Conservation (phyloP, 202 grass and related monocot species). For the Brachypodium distachyon region DNA sequence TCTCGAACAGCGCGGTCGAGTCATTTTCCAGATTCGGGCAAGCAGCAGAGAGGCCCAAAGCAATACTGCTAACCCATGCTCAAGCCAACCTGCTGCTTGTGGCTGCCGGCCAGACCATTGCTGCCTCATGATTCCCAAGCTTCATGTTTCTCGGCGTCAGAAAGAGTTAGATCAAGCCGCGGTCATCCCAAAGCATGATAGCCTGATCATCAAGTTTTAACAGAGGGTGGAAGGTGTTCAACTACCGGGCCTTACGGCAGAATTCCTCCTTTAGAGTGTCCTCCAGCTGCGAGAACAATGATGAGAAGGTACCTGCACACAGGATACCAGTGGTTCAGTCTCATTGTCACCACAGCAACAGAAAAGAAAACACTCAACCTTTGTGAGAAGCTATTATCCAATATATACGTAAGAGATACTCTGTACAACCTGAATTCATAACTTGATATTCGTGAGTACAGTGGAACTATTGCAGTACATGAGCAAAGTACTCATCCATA, state of each 20-base stretch:
- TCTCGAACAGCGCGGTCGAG: neutral
- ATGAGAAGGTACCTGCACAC: slow-evolving; percentile 41
- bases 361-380: neutral
- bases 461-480: neutral
- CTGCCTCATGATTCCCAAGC: slow-evolving; percentile 2
- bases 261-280: slow-evolving; percentile 48
- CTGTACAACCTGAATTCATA: no score
- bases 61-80: no score
- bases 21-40: neutral
- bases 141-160: neutral
- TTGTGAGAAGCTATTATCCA: neutral
- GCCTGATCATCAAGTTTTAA: neutral
- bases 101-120: neutral
- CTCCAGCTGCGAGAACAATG: slow-evolving; percentile 55
- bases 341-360: neutral
- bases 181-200: neutral
- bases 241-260: slow-evolving; percentile 23
- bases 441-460: no score
- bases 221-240: neutral
- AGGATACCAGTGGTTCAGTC: neutral
- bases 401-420: no score
- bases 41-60: neutral
- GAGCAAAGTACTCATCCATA: neutral
- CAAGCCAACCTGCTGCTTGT: neutral
- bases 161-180: neutral